phyloP scores from a whole-genome alignment of 1,284 basidiomycete species.

The Ustilago hordei region DNA sequence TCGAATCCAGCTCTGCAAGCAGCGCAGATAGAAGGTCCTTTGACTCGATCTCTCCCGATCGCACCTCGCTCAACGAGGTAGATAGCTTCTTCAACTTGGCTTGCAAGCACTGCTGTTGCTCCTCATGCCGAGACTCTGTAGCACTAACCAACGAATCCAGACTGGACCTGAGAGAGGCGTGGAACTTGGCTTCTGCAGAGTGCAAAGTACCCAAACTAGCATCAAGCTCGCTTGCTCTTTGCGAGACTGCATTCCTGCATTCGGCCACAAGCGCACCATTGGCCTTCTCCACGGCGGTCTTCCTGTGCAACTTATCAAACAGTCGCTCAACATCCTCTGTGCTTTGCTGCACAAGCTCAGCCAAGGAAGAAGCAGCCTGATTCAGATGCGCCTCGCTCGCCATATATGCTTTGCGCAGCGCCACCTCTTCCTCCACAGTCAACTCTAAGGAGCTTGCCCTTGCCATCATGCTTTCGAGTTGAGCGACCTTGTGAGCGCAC shows the following conservation, averaged over 20 bases:
- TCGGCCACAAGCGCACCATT: conserved; percentile 78
- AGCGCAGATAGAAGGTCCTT: conserved; percentile 74
- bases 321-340: conserved; percentile 79
- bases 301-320: conserved; percentile 86
- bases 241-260: conserved; percentile 76
- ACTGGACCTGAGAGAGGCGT: conserved; percentile 71
- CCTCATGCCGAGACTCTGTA: conserved; percentile 75
- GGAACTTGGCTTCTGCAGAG: conserved; percentile 74
- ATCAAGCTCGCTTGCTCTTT: conserved; percentile 74
- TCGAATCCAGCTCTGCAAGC: conserved; percentile 76
- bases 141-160: conserved; percentile 64
- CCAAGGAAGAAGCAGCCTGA: conserved; percentile 78
- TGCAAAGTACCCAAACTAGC: conserved; percentile 77
- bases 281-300: conserved; percentile 76
- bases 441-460: conserved; percentile 42
- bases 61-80: conserved; percentile 34
- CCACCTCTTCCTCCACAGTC: conserved; percentile 72
- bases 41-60: conserved; percentile 63
- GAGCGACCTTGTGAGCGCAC: conserved; percentile 45
- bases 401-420: conserved; percentile 79
- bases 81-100: conserved; percentile 28
- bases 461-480: conserved; percentile 51
- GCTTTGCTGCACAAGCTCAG: conserved; percentile 77
- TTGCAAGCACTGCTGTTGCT: conserved; percentile 73
- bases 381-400: conserved; percentile 80